Base-by-base conservation (phyloP, 345 rosid species). In the Heritiera fomes region DNA sequence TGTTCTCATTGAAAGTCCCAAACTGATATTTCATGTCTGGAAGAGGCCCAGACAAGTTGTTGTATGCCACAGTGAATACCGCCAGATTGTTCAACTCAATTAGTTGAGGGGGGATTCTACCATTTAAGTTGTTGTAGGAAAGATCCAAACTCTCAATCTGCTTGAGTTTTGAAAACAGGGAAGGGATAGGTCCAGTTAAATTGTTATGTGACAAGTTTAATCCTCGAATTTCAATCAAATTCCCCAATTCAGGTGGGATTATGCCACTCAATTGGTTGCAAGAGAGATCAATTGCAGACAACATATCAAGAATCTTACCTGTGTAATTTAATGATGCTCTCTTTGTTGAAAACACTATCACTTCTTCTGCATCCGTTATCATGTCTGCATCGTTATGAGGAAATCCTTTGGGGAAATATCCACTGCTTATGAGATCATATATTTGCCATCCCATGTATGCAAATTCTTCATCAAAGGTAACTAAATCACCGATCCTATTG, bases 271-370 rank as follows among this genome's bases (percentile, higher is more conserved):
- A 46, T 7, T 18, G 49, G 34, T 85, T 85, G 15, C 34, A 34
- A 3, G 86, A 86, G 61, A 83, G 65, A 41, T 86, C 86, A 1
- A 83, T 61, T 45, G 80, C 88, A 0, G 78, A 73, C 45, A 86
- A n/a, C 46, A 0, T 7, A 0, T 1, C 1, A 0, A 76, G 50
- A 40, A 56, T 20, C 0, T 7, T 12, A 4, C 83, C 85, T 2
- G 3, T 1, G 50, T 81, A 84, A 7, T 52, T 32, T 10, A 65
- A 66, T 9, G 63, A 40, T 0, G 11, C 13, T 0, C 34, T 59
- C 77, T 82, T 82, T 18, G 75, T 76, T 7, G 46, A 79, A 86
- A 49, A 77, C 63, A 1, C 0, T 7, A 46, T 7, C 5, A 9
- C 10, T 49, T 49, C 56, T 20, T 67, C 30, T 13, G 8, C 30